Evolutionary conservation across 2,329 filamentous ascomycete genomes (phyloP), one percentile per base, ranked within the genome.

Genomic region (Pseudogymnoascus sp.): DNA sequence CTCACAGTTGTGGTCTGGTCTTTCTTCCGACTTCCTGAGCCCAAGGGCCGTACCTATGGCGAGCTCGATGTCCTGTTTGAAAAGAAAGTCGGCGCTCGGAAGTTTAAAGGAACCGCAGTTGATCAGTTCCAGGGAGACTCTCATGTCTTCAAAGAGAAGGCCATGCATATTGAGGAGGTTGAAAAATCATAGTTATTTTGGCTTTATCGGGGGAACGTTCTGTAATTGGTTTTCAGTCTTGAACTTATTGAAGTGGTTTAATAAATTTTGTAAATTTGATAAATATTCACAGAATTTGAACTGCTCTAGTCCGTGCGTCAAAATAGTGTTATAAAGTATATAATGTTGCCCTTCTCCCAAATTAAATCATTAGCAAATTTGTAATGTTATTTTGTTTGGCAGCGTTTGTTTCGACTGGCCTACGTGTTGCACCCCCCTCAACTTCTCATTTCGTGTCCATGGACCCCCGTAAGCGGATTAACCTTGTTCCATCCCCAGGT

Each of bases 31-130:
- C 78, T 92, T 0, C 91, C 90, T 0, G 90, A 96, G 71, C 90
- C 91, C 0, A 79, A 78, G 3, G 91, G 88, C 12, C 84, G 90
- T 50, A 89, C 89, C 0, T 96, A 92, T 69, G 90, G 89, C 3
- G 90, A 96, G 74, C 76, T 96, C 61, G 90, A 96, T 71, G 69
- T 93, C 59, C 78, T 96, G 57, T 96, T 96, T 69, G 88, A 95
- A 75, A 80, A 82, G 63, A 76, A 80, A 4, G 76, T 92, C 18
- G 53, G 66, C 6, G 71, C 72, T 7, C 66, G 71, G 33, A 70
- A 70, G 15, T 75, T 69, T 20, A 61, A 60, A 47, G 25, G 20
- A 80, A 81, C 65, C 89, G 90, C 6, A 79, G 90, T 68, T 87
- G 91, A 68, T 95, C 94, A 71, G 89, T 53, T 53, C 2, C 47